Evolutionary conservation across 805 yeast species (phyloP), one percentile per base, ranked within the genome.

Genomic region (Cyberlindnera japonica): DNA sequence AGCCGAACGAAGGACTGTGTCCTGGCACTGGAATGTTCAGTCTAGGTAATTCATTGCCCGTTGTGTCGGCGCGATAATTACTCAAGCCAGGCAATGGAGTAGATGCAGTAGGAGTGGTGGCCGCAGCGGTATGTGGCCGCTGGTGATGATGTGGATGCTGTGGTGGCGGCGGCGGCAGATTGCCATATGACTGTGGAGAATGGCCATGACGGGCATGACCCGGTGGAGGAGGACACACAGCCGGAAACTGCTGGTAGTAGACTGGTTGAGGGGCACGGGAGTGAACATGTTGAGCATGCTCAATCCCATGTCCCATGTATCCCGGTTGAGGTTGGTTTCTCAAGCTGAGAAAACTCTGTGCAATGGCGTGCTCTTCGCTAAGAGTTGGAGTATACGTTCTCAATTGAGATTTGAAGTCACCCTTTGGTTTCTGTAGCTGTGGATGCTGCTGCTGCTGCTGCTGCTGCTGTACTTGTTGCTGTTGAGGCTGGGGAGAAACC

Each of bases 291-390:
- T 48, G 47, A 19, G 49, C 51, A 23, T 41, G 37, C 9, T 6
- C 27, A 12, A 14, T 21, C 8, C 14, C 21, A 22, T 33, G 23
- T 6, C 12, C 21, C 36, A 54, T 22, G 9, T 23, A 38, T 31
- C 15, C 35, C 19, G 44, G 41, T 14, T 45, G 48, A 24, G 48
- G 47, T 31, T 51, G 59, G 46, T 53, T 55, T 40, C 61, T 49
- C 24, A 55, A 33, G 17, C 32, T 45, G 13, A 55, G 35, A 34
- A 57, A 55, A 26, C 54, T 48, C 40, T 54, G 59, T 6, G 58
- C 59, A 41, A 54, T 48, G 2, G 55, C 54, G 37, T 53, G 61
- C 26, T 54, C 59, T 32, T 54, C 59, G 24, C 45, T 44, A 6
- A 35, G 34, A 11, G 44, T 30, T 28, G 47, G 42, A 14, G 37